phyloP scores from a whole-genome alignment of 306 rosid genomes.

The Prunus mume region DNA sequence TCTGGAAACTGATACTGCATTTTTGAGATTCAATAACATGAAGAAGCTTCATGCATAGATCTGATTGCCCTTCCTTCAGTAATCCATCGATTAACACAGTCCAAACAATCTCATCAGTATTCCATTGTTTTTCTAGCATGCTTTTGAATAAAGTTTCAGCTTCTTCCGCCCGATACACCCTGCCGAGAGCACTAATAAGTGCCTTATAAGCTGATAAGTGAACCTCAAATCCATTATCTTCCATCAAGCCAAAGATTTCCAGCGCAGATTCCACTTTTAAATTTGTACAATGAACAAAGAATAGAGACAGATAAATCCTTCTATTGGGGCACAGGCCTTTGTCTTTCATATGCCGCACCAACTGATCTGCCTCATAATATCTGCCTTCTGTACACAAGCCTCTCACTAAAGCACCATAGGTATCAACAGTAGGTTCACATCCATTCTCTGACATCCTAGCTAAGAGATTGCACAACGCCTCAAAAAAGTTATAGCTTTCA shows the following conservation, averaged over 20 bases:
- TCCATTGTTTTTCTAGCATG: conserved; percentile 40
- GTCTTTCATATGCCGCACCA: conserved; percentile 34
- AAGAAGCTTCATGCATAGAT: conserved; percentile 39
- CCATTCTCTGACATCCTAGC: conserved; percentile 30
- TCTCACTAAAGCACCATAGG: conserved; percentile 33
- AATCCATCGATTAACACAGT: conserved; percentile 42
- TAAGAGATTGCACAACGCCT: conserved; percentile 25
- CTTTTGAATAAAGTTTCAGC: conserved; percentile 38
- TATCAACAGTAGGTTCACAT: conserved; percentile 34
- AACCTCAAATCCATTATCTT: conserved; percentile 20
- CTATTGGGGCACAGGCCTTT: conserved; percentile 31
- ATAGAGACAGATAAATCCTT: conserved; percentile 24
- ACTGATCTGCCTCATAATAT: conserved; percentile 30
- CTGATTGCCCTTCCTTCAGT: conserved; percentile 33
- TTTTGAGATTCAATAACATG: conserved; percentile 36
- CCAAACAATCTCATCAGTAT: conserved; percentile 47
- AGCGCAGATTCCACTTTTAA: conserved; percentile 34
- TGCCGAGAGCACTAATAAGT: conserved; percentile 41
- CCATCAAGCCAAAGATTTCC: conserved; percentile 30
- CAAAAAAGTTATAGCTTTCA: conserved; percentile 10
- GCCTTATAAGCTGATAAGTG: conserved; percentile 25
- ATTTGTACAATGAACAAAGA: conserved; percentile 32
- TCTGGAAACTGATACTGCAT: conserved; percentile 26
- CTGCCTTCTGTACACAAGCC: conserved; percentile 42
- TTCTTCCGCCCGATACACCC: conserved; percentile 22